Evolutionary conservation across 371 early-diverging fungal genomes (phyloP).

Genomic region (Spraguea lophii): DNA sequence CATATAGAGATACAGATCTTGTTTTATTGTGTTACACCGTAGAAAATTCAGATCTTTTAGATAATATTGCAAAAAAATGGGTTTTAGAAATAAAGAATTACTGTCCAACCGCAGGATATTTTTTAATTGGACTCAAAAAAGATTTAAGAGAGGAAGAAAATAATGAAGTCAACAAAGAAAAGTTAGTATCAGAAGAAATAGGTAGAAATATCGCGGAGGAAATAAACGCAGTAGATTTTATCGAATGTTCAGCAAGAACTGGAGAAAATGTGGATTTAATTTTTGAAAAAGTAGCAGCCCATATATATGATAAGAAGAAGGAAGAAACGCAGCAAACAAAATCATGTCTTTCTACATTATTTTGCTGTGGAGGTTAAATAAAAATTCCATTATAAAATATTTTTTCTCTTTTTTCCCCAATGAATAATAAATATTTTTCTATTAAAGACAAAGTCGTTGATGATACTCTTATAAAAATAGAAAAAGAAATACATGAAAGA

Average conservation of each 20-base stretch:
- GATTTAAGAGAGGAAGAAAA: slow-evolving; percentile 38
- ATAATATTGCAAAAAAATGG: slow-evolving; percentile 46
- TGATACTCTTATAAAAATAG: no score
- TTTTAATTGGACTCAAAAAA: slow-evolving; percentile 44
- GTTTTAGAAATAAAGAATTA: slow-evolving; percentile 45
- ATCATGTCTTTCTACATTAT: neutral
- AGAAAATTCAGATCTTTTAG: slow-evolving; percentile 43
- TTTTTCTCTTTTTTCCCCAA: no score
- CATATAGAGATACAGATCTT: slow-evolving; percentile 44
- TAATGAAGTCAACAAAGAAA: slow-evolving; percentile 10
- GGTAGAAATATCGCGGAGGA: slow-evolving; percentile 36
- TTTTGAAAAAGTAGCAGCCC: slow-evolving; percentile 36
- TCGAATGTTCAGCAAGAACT: slow-evolving; percentile 45
- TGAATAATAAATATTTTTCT: no score
- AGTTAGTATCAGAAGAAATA: slow-evolving; percentile 31
- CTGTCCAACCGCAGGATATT: slow-evolving; percentile 40
- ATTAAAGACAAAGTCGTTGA: no score
- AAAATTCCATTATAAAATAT: no score
- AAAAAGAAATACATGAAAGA: no score
- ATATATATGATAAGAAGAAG: slow-evolving; percentile 22
- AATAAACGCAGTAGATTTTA: slow-evolving; percentile 39
- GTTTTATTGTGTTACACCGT: slow-evolving; percentile 47
- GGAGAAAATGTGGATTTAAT: slow-evolving; percentile 41
- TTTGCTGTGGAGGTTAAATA: no score
- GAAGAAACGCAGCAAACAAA: slow-evolving; percentile 9